Percentiles rank a stretch among this genome's conserved stretches.
phyloP scores from a whole-genome alignment of 345 rosid species.

The Syzygium jambos region DNA sequence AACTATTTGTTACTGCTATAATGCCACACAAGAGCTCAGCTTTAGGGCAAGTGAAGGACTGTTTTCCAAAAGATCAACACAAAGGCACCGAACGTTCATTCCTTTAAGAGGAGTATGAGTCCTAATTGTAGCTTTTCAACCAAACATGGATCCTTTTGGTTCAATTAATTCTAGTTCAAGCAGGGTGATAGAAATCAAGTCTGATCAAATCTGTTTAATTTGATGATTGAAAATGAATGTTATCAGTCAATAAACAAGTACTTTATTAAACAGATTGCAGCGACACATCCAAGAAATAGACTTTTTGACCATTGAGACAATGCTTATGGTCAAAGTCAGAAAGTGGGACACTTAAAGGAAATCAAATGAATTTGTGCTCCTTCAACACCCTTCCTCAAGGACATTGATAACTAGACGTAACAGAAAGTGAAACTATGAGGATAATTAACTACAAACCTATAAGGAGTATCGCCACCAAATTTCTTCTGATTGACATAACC shows the following conservation, averaged over 20 bases:
- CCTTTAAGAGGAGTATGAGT: neutral
- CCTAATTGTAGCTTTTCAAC: neutral
- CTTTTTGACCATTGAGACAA: neutral
- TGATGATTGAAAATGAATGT: neutral
- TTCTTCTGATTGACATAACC: constrained; percentile 94
- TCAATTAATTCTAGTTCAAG: neutral
- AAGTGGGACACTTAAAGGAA: neutral
- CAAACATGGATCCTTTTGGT: neutral
- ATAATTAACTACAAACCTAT: constrained; percentile 39
- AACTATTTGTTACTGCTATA: neutral
- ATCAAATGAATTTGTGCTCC: neutral
- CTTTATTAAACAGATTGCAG: neutral
- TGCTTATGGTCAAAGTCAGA: neutral
- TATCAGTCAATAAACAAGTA: neutral
- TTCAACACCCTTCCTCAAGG: neutral
- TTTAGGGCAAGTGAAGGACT: neutral
- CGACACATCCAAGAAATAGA: neutral
- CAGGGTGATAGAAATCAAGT: neutral
- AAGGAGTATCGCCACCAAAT: constrained; percentile 99
- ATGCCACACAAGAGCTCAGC: neutral
- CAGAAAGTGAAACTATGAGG: neutral
- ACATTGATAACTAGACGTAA: neutral
- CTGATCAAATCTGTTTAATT: neutral
- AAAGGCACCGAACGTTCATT: neutral
- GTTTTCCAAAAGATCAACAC: neutral